These are phyloP conservation scores for Mycena vitilis DNA, from an alignment of 768 basidiomycete genomes.

Conservation along the genomic window DNA sequence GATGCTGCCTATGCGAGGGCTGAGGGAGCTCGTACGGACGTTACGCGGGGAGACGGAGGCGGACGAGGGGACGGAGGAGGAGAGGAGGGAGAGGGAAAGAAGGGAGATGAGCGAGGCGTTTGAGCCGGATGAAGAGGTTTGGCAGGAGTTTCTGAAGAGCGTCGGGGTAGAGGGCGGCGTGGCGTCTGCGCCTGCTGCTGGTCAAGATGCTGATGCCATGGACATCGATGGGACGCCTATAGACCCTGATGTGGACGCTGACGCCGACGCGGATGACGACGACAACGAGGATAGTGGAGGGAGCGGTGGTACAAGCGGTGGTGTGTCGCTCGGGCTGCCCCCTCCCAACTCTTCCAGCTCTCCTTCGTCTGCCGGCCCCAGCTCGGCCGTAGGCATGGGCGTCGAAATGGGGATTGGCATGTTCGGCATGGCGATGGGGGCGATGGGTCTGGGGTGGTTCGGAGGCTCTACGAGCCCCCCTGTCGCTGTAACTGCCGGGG, in stretches of 20 bases:
- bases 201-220: slow-evolving; percentile 22
- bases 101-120: slow-evolving; percentile 28
- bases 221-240: slow-evolving; percentile 18
- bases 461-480: slow-evolving; percentile 15
- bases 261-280: slow-evolving; percentile 8
- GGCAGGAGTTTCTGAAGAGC: slow-evolving; percentile 38
- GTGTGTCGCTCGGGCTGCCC: slow-evolving; percentile 31
- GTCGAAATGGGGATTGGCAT: slow-evolving; percentile 34
- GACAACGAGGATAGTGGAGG: slow-evolving; percentile 17
- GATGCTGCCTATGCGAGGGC: slow-evolving; percentile 32
- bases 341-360: neutral
- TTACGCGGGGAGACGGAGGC: slow-evolving; percentile 15
- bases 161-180: slow-evolving; percentile 30
- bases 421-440: slow-evolving; percentile 35
- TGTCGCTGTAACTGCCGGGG: slow-evolving; percentile 11
- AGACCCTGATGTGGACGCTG: neutral
- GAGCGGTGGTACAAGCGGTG: slow-evolving; percentile 32
- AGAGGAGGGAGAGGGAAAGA: slow-evolving; percentile 11
- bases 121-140: slow-evolving; percentile 35
- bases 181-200: neutral
- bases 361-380: neutral
- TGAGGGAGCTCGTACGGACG: slow-evolving; percentile 26
- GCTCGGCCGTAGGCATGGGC: slow-evolving; percentile 29
- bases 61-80: slow-evolving; percentile 20
- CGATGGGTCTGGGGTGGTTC: slow-evolving; percentile 33